Evolutionary conservation across 2,329 filamentous ascomycete species (phyloP), one percentile per base, ranked within the genome.

Genomic region (Karstenula rhodostoma): DNA sequence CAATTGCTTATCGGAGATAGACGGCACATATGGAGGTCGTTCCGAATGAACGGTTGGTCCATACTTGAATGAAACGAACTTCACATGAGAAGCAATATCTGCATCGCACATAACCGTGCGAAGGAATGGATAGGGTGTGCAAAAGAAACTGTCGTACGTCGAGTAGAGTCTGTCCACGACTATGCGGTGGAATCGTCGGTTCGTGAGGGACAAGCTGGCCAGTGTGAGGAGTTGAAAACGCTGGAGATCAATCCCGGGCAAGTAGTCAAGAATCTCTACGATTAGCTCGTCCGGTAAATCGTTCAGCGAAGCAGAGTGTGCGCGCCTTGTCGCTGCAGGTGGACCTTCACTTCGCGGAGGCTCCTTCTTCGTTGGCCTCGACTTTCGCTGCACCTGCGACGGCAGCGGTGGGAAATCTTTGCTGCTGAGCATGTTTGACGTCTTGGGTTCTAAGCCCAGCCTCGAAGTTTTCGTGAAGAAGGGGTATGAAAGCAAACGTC

Each of bases 241-340:
- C 9, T 63, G 29, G 9, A 63, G 22, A 23, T 69, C 62, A 23
- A 65, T 64, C 17, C 48, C 59, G n/a, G 68, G 65, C 3, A 76
- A 42, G 47, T 73, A 64, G 8, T 62, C 50, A 23, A 74, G 48
- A n/a, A 75, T 71, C 15, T 66, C 52, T 3, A 72, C 54, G n/a
- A 74, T 54, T 1, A 75, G 63, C 56, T 76, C 73, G 43, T 71
- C 67, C 1, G 73, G 72, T 10, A 76, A 64, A 48, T 71, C 62
- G 32, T 61, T 57, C 12, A 74, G 40, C 9, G 68, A 64, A 19
- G 13, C 33, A 15, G 23, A 12, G 2, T 23, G 25, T 32, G 19
- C 13, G 27, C 8, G 5, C 17, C 46, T 55, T n/a, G 33, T 13
- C 4, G 33, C 23, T 56, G 13, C 9, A n/a, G 17, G 40, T 23